Base-by-base conservation (phyloP, 352 stramenopile species). In the Pythium aristosporum region DNA sequence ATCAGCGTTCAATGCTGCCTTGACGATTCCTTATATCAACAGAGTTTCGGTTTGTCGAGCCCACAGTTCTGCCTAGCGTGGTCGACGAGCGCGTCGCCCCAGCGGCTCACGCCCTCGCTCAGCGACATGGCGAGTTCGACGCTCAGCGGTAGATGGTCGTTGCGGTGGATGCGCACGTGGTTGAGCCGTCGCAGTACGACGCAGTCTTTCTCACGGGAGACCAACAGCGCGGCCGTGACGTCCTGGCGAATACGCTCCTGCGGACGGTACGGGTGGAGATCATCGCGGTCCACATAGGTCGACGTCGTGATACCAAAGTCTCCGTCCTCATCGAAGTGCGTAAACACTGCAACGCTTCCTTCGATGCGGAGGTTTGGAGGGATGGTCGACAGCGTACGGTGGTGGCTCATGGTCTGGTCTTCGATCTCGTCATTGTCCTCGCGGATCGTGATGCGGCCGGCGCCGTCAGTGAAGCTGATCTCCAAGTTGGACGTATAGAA, bases 241-340 rank as follows among this genome's bases (percentile, higher is more conserved):
- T 82, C 76, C 20, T 80, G 69, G 7, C 72, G 76, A 9, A 67
- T 37, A 1, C 60, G 60, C 13, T 80, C 54, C 15, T 46, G 32
- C 16, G 73, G 53, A 6, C 50, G 46, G 60, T 79, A 84, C 25
- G 75, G 75, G 32, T 80, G 68, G n/a, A 72, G 53, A 18, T 75
- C 73, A 54, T 84, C 73, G 21, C 71, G 37, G 32, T 83, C 61
- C 12, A 83, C 74, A 18, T 71, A 82, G 39, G 69, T 71, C 52
- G 59, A 73, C 0, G 71, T 37, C 28, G 68, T 20, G 37, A 79
- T 55, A 16, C 69, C 72, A 52, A 67, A 77, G 32, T 71, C 51
- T 8, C 53, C 41, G 5, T 69, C 57, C 18, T 60, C 43, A 25
- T 71, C 64, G 28, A 37, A 71, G 41, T 71, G 64, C 3, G 57